Evolutionary conservation across 441 rosid genomes (phyloP).

Genomic region (Adansonia gregorii): DNA sequence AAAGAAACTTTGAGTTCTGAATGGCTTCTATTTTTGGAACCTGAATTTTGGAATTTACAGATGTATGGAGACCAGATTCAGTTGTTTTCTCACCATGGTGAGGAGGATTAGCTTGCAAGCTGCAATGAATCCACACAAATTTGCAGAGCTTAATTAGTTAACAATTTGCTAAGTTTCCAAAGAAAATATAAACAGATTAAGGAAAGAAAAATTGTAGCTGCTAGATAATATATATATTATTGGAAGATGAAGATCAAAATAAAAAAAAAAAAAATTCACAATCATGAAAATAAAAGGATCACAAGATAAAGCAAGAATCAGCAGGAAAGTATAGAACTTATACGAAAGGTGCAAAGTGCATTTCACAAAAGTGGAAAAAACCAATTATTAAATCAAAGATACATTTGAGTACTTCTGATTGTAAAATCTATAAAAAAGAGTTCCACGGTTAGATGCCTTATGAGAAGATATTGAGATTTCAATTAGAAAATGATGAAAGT

Average conservation of each 20-base stretch:
- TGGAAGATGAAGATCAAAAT: background rate
- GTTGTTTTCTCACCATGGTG: constrained; percentile 46
- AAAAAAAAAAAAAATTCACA: background rate
- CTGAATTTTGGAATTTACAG: constrained; percentile 32
- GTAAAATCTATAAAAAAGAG: background rate
- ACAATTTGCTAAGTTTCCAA: constrained; percentile 18
- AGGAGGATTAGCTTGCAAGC: constrained; percentile 45
- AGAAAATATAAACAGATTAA: constrained; percentile 6
- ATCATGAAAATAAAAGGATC: constrained; percentile 7
- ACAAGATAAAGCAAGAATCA: constrained; percentile 2
- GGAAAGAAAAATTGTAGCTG: background rate
- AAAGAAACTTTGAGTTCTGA: constrained; percentile 37
- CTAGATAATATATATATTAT: background rate
- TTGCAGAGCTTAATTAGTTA: constrained; percentile 7
- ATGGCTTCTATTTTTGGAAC: constrained; percentile 42
- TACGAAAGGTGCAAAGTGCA: background rate
- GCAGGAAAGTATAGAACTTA: background rate
- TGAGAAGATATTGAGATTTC: background rate
- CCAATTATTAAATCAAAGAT: background rate
- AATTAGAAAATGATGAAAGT: constrained; percentile 11
- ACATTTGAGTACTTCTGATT: background rate
- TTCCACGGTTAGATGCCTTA: background rate
- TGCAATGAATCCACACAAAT: constrained; percentile 39
- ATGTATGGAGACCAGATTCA: constrained; percentile 30
- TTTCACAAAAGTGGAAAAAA: background rate